Conservation (phyloP, 2,329 filamentous ascomycete species). For the Venturia pyrina region DNA sequence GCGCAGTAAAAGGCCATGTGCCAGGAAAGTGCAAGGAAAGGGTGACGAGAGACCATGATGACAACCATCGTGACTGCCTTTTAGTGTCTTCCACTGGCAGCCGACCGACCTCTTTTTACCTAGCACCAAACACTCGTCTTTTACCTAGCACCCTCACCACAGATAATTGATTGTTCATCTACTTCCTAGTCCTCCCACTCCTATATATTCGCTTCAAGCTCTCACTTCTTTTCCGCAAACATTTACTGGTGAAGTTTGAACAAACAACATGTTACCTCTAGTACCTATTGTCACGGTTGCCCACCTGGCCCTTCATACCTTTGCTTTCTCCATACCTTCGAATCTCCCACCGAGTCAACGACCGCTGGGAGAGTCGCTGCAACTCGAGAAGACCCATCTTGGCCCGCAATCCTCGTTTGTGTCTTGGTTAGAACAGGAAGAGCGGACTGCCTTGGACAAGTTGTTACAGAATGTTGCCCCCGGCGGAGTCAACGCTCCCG, state of each 20-base stretch:
- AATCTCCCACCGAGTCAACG: conserved; percentile 13
- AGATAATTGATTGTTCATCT: not conserved
- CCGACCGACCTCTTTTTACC: not conserved
- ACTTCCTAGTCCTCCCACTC: not conserved
- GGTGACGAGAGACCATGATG: not conserved
- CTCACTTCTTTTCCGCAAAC: not conserved
- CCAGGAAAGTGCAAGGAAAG: conserved; percentile 1
- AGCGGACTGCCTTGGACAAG: conserved; percentile 26
- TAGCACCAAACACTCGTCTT: too few species aligned
- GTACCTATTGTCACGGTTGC: conserved; percentile 16
- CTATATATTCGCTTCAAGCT: not conserved
- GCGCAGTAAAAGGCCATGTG: not conserved
- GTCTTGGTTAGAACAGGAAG: conserved; percentile 27
- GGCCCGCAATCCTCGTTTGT: conserved; percentile 17
- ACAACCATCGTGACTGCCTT: not conserved
- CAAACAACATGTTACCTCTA: conserved; percentile 11
- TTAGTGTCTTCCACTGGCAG: conserved; percentile 4
- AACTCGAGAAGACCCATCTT: not conserved
- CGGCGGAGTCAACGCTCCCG: conserved; percentile 27
- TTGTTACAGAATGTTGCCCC: conserved; percentile 34
- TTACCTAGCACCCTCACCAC: not conserved
- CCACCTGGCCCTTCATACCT: conserved; percentile 17
- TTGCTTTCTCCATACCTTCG: conserved; percentile 23
- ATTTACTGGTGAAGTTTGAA: not conserved
- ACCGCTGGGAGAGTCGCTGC: not conserved